These are phyloP conservation scores for Eucalyptus camaldulensis DNA, from an alignment of 345 rosid species.

Conservation along the genomic window DNA sequence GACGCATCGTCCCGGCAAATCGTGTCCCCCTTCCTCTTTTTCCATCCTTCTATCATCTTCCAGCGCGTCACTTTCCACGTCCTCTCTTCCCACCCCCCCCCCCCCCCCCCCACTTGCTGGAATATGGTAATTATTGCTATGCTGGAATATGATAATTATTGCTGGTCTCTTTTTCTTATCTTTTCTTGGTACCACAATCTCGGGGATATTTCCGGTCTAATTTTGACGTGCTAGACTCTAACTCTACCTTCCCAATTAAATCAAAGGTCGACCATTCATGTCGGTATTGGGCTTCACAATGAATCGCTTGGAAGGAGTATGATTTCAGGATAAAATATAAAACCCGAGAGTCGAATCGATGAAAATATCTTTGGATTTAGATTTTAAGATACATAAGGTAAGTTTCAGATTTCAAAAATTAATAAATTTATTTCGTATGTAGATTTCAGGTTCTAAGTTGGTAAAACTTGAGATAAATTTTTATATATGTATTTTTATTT, in stretches of 20 bases:
- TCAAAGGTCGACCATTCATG: neutral
- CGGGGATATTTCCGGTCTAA: neutral
- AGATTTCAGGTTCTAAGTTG: accelerated
- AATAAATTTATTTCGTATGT: accelerated
- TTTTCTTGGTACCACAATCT: neutral
- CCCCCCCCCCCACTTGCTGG: neutral
- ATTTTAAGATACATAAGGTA: accelerated
- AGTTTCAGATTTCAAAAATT: too few species aligned
- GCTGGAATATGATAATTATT: neutral
- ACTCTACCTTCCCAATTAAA: neutral
- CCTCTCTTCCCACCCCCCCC: too few species aligned
- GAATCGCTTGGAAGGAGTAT: neutral
- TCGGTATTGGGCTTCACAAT: neutral
- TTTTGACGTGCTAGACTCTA: neutral
- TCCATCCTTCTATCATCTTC: neutral
- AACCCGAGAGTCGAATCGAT: accelerated
- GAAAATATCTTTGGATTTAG: accelerated
- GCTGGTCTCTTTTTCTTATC: neutral
- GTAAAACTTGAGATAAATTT: accelerated
- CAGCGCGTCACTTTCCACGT: neutral
- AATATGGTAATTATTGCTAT: neutral
- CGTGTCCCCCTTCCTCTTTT: too few species aligned
- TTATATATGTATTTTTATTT: accelerated
- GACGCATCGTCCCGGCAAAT: neutral
- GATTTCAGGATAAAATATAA: too few species aligned